phyloP scores from a whole-genome alignment of 2,329 filamentous ascomycete species.

The Nigrograna mackinnonii region DNA sequence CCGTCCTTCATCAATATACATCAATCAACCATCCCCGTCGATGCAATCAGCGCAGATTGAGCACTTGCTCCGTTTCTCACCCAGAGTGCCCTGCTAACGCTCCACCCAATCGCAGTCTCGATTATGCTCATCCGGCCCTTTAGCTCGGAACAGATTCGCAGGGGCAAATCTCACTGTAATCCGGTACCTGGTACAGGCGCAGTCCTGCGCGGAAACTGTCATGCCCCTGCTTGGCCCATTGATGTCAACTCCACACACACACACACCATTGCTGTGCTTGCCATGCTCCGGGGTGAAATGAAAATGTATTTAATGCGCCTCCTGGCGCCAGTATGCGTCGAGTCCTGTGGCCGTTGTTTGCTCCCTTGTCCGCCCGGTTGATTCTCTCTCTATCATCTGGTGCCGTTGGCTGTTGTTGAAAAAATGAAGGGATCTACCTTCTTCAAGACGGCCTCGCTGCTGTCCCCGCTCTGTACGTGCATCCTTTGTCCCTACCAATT shows the following conservation, averaged over 20 bases:
- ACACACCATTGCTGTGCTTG: conserved; percentile 10
- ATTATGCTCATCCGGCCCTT: conserved; percentile 29
- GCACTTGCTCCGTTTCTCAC: conserved; percentile 21
- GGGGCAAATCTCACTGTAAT: conserved; percentile 15
- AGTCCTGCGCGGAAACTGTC: conserved; percentile 21
- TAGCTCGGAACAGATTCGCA: conserved; percentile 16
- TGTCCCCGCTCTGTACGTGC: conserved; percentile 36
- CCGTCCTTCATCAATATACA: conserved; percentile 40
- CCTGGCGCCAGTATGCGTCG: conserved; percentile 20
- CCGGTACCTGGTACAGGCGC: conserved; percentile 33
- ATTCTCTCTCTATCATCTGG: conserved; percentile 17
- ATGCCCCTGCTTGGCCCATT: conserved; percentile 24
- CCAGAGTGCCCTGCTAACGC: conserved; percentile 21
- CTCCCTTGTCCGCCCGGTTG: conserved; percentile 17
- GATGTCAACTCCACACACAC: conserved; percentile 17
- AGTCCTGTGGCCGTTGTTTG: conserved; percentile 24
- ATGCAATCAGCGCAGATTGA: conserved; percentile 35
- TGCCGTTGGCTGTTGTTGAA: conserved; percentile 21
- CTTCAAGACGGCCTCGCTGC: conserved; percentile 40
- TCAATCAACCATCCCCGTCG: conserved; percentile 34
- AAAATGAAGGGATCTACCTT: conserved; percentile 38
- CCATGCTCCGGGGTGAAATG: conserved; percentile 22
- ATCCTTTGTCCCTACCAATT: neutral
- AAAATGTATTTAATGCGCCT: conserved; percentile 31
- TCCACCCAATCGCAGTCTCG: conserved; percentile 24